These are phyloP conservation scores for Pichia terricola DNA, from an alignment of 1,139 yeast genomes.

Conservation along the genomic window DNA sequence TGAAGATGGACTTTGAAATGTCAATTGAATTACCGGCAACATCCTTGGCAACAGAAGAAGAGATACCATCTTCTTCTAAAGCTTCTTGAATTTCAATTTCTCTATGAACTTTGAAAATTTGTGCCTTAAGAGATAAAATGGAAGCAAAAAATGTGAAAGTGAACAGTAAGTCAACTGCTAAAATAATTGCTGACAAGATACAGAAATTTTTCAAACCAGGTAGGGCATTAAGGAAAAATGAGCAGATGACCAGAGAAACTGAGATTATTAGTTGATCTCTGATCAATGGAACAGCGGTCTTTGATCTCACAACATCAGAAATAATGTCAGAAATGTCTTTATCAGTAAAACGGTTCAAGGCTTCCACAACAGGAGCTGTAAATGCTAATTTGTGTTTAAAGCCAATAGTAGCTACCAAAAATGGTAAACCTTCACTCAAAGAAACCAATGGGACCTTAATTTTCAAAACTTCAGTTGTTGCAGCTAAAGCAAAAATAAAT, in stretches of 20 bases:
- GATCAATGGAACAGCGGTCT: conserved; percentile 54
- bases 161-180: conserved; percentile 64
- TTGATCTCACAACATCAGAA: conserved; percentile 52
- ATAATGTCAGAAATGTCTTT: conserved; percentile 39
- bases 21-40: conserved; percentile 46
- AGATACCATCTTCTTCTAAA: conserved; percentile 88
- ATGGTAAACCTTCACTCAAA: conserved; percentile 87
- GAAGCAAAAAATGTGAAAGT: conserved; percentile 82
- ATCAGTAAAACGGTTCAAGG: conserved; percentile 29
- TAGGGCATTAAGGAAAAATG: conserved; percentile 61
- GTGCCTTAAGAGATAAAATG: conserved; percentile 78
- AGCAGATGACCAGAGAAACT: conserved; percentile 58
- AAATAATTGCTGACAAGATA: conserved; percentile 61
- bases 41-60: conserved; percentile 62
- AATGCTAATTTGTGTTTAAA: conserved; percentile 80
- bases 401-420: conserved; percentile 86
- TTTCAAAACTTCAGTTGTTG: conserved; percentile 46
- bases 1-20: conserved; percentile 22
- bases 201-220: conserved; percentile 81
- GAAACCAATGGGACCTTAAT: conserved; percentile 61
- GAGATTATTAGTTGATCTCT: conserved; percentile 77
- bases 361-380: conserved; percentile 52
- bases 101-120: conserved; percentile 80
- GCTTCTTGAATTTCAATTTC: conserved; percentile 74
- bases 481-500: conserved; percentile 70